These are phyloP conservation scores for Hansenula lynferdii DNA, from an alignment of 1,139 yeast genomes.

Conservation along the genomic window DNA sequence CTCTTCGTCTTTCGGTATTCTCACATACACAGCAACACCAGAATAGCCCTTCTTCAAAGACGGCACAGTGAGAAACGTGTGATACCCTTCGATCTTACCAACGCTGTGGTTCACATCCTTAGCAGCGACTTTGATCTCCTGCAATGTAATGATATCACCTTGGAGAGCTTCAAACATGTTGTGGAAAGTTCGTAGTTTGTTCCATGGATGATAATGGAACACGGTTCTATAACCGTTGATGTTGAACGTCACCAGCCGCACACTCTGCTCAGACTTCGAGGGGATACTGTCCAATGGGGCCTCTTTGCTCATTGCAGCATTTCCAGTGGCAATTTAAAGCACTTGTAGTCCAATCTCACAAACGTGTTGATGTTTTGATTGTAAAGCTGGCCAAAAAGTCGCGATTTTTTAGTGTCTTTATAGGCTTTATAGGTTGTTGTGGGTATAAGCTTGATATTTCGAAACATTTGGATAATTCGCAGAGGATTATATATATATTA, in stretches of 20 bases:
- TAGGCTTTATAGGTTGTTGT: too few species aligned
- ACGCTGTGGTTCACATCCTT: slow-evolving; percentile 42
- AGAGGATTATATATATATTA: too few species aligned
- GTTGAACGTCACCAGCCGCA: slow-evolving; percentile 66
- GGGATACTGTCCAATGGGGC: slow-evolving; percentile 12
- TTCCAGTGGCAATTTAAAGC: too few species aligned
- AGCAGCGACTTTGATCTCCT: slow-evolving; percentile 72
- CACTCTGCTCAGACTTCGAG: slow-evolving; percentile 3
- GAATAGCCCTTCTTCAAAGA: slow-evolving; percentile 70
- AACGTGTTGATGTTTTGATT: too few species aligned
- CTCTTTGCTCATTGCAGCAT: slow-evolving; percentile 2
- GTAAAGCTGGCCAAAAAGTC: too few species aligned
- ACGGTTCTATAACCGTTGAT: slow-evolving; percentile 82
- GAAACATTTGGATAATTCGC: too few species aligned
- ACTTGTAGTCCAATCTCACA: too few species aligned
- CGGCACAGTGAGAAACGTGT: slow-evolving; percentile 70
- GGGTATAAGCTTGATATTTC: too few species aligned
- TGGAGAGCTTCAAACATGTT: slow-evolving; percentile 47
- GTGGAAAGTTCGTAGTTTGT: slow-evolving; percentile 42
- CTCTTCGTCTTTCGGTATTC: slow-evolving; percentile 42
- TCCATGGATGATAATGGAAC: slow-evolving; percentile 83
- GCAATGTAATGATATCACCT: slow-evolving; percentile 80
- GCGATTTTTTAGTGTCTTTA: too few species aligned
- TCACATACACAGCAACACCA: slow-evolving; percentile 84
- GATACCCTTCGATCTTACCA: slow-evolving; percentile 54